phyloP scores from a whole-genome alignment of 2,329 filamentous ascomycete species.

The Phyllosticta capitalensis region DNA sequence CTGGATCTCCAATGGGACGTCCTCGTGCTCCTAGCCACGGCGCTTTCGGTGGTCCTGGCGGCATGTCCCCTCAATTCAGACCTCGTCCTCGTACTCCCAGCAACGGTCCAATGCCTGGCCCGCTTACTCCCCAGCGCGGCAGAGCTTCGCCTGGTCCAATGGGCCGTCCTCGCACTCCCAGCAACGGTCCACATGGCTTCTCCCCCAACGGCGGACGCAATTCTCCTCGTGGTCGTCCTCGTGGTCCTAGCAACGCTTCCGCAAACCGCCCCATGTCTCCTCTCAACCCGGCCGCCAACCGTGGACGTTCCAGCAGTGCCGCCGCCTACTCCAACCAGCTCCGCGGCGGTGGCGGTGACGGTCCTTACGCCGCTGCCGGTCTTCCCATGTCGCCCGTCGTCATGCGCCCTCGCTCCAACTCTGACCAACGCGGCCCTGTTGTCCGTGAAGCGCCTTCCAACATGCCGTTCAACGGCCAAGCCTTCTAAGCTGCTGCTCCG shows the following conservation, averaged over 20 bases:
- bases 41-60: slow-evolving; percentile 4
- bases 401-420: slow-evolving; percentile 27
- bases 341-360: slow-evolving; percentile 25
- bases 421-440: slow-evolving; percentile 7
- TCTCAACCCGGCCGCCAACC: slow-evolving; percentile 15
- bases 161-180: not conserved
- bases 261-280: slow-evolving; percentile 35
- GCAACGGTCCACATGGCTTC: slow-evolving; percentile 12
- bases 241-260: slow-evolving; percentile 30
- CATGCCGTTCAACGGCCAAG: slow-evolving; percentile 33
- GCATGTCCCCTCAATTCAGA: not conserved
- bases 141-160: not conserved
- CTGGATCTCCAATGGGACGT: slow-evolving; percentile 20
- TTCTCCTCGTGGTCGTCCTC: slow-evolving; percentile 33
- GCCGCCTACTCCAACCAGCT: slow-evolving; percentile 25
- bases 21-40: slow-evolving; percentile 25
- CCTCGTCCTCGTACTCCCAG: slow-evolving; percentile 36
- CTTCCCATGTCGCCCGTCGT: not conserved
- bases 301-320: slow-evolving; percentile 29
- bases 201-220: slow-evolving; percentile 36
- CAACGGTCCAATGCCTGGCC: slow-evolving; percentile 29
- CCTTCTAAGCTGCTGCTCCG: slow-evolving; percentile 22
- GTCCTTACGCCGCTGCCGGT: slow-evolving; percentile 21
- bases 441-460: not conserved
- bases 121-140: not conserved